Evolutionary conservation across 2,329 filamentous ascomycete species (phyloP), one percentile per base, ranked within the genome.

Genomic region (Trematosphaeria pertusa): DNA sequence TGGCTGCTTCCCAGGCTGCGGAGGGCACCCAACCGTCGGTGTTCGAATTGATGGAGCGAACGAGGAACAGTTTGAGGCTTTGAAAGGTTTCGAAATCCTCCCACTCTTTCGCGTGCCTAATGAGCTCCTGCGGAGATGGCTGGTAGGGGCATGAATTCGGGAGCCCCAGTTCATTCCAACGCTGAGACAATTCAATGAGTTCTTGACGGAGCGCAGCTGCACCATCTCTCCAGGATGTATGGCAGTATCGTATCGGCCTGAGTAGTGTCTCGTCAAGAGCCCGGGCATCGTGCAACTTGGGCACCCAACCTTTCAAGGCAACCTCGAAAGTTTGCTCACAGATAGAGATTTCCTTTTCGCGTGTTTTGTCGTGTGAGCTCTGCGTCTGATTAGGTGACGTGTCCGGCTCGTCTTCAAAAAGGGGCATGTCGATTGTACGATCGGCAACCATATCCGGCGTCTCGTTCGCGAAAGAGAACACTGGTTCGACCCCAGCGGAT

Each of bases 391-490:
- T n/a, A n/a, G n/a, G n/a, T n/a, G n/a, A n/a, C n/a, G n/a, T n/a
- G n/a, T n/a, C n/a, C n/a, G n/a, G n/a, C 18, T 31, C 18, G 8
- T 42, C 12, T 38, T 43, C 31, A 15, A 46, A 18, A 5, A 42
- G 37, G 8, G 32, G 32, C 17, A 37, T 12, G 11, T 40, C 22
- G 22, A n/a, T 17, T 11, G 15, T 12, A 19, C 12, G 14, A 31
- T 14, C 37, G 15, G 28, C 37, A 31, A 65, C 59, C 48, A 75
- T 72, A 54, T 74, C 72, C 7, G 71, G 71, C 3, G 64, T 48
- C 18, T 72, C 62, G 42, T 69, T 58, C 43, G 65, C 50, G 52
- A 71, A 69, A 48, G 57, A 64, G 43, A 72, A 73, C 17, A 62
- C 58, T 35, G 71, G 70, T 42, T 73, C 67, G 33, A 73, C 56